Percentiles rank a stretch among this genome's conserved stretches.
Evolutionary conservation across 192 early-diverging fungal genomes (phyloP).

Genomic region (Thamnidium elegans): DNA sequence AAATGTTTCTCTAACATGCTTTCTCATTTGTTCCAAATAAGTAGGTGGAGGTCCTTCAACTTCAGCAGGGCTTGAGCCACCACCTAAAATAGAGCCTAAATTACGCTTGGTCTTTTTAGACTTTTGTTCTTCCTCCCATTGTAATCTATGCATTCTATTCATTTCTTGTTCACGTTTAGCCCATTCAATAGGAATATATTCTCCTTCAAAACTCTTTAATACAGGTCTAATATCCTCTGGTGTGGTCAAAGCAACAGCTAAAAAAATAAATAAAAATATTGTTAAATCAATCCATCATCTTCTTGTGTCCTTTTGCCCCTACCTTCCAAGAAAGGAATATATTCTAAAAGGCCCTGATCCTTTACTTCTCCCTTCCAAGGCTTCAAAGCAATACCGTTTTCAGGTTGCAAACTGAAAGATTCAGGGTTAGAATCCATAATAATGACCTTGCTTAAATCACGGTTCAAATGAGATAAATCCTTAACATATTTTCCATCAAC

Average conservation of each 20-base stretch:
- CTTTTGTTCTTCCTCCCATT: slow-evolving; percentile 66
- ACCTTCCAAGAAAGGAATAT: slow-evolving; percentile 93
- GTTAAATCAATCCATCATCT: not conserved
- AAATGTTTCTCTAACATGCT: slow-evolving; percentile 60
- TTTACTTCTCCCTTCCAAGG: slow-evolving; percentile 82
- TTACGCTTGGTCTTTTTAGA: slow-evolving; percentile 54
- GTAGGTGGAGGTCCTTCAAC: slow-evolving; percentile 63
- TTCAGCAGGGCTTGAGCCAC: slow-evolving; percentile 36
- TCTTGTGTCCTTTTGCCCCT: not conserved
- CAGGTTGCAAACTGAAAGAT: slow-evolving; percentile 84
- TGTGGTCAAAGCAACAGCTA: slow-evolving; percentile 65
- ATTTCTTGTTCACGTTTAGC: slow-evolving; percentile 66
- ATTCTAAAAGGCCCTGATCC: slow-evolving; percentile 78
- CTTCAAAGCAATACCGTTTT: slow-evolving; percentile 83
- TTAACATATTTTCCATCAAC: slow-evolving; percentile 82
- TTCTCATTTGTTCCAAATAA: slow-evolving; percentile 60
- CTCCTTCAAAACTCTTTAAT: slow-evolving; percentile 63
- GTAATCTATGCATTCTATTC: slow-evolving; percentile 55
- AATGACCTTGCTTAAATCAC: slow-evolving; percentile 90
- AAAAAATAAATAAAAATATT: not conserved
- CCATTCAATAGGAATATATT: slow-evolving; percentile 68
- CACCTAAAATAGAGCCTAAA: slow-evolving; percentile 46
- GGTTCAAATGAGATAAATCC: slow-evolving; percentile 90
- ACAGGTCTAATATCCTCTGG: slow-evolving; percentile 74
- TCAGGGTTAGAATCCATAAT: slow-evolving; percentile 89